Percentiles rank a stretch among this genome's conserved stretches.
Conservation (phyloP, 2,329 filamentous ascomycete genomes). For the Emydomyces testavorans region DNA sequence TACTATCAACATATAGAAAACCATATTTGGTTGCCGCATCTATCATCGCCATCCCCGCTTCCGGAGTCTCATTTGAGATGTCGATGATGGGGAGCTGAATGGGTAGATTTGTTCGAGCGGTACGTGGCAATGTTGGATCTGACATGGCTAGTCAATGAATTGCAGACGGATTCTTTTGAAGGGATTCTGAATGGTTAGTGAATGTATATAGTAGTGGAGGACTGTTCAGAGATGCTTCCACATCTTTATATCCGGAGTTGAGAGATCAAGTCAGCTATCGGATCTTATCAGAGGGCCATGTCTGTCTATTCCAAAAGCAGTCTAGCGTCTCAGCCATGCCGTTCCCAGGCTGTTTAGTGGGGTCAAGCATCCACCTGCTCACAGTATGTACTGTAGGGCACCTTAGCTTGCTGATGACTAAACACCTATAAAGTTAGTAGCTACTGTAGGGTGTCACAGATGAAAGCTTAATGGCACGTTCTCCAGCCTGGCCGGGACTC, state of each 20-base stretch:
- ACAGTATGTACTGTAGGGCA: too few species aligned
- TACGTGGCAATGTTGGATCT: constrained; percentile 9
- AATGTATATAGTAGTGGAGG: not conserved
- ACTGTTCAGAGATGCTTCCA: too few species aligned
- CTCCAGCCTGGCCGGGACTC: not conserved
- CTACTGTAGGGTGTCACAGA: constrained; percentile 3
- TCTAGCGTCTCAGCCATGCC: not conserved
- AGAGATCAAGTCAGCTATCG: too few species aligned
- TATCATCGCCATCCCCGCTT: constrained; percentile 58
- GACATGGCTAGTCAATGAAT: constrained; percentile 1
- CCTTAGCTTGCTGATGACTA: not conserved
- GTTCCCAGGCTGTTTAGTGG: not conserved
- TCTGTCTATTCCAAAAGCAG: not conserved
- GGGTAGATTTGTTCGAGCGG: constrained; percentile 10
- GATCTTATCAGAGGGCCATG: not conserved
- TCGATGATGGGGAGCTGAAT: constrained; percentile 68
- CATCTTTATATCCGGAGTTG: not conserved
- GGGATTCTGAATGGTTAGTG: too few species aligned
- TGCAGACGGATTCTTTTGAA: too few species aligned
- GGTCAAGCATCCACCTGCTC: too few species aligned
- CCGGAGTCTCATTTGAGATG: constrained; percentile 51
- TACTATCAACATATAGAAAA: constrained; percentile 79
- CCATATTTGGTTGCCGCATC: constrained; percentile 71
- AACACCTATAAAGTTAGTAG: too few species aligned
- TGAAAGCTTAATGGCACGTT: constrained; percentile 7